These are phyloP conservation scores for Macrophomina pseudophaseolina DNA, from an alignment of 2,329 filamentous ascomycete genomes.

Conservation along the genomic window DNA sequence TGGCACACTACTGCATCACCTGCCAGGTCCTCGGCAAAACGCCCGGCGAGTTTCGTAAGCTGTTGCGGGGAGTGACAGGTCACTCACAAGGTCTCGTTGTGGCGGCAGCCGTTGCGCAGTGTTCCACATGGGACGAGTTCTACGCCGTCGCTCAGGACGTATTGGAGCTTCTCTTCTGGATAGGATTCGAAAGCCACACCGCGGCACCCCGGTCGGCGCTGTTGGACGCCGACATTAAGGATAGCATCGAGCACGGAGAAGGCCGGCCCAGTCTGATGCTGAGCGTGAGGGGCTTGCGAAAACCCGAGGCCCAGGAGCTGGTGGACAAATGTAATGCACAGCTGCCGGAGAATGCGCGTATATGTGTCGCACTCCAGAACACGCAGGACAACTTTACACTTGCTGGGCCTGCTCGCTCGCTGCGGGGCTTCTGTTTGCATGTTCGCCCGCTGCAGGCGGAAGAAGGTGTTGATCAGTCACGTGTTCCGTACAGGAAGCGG, in stretches of 20 bases:
- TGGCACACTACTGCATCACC: conserved; percentile 33
- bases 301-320: conserved; percentile 30
- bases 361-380: conserved; percentile 39
- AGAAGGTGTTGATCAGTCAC: conserved; percentile 31
- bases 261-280: conserved; percentile 37
- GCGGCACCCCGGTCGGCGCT: conserved; percentile 27
- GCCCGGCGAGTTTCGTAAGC: conserved; percentile 38
- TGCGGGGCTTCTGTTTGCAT: conserved; percentile 29
- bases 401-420: conserved; percentile 36
- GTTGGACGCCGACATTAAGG: conserved; percentile 27
- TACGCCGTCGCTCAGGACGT: conserved; percentile 34
- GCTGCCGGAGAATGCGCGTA: conserved; percentile 31
- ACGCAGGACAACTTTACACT: conserved; percentile 38
- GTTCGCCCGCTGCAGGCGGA: neutral
- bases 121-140: conserved; percentile 42
- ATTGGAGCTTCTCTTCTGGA: conserved; percentile 45
- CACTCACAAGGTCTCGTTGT: conserved; percentile 48
- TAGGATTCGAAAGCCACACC: conserved; percentile 38
- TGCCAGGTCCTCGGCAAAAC: conserved; percentile 36
- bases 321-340: conserved; percentile 34
- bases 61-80: conserved; percentile 38
- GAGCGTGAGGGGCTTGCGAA: conserved; percentile 35
- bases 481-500: conserved; percentile 38
- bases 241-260: conserved; percentile 30
- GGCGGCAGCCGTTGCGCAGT: conserved; percentile 42